Evolutionary conservation across 2,329 filamentous ascomycete species (phyloP).

Genomic region (Chalaropsis thielavioides): DNA sequence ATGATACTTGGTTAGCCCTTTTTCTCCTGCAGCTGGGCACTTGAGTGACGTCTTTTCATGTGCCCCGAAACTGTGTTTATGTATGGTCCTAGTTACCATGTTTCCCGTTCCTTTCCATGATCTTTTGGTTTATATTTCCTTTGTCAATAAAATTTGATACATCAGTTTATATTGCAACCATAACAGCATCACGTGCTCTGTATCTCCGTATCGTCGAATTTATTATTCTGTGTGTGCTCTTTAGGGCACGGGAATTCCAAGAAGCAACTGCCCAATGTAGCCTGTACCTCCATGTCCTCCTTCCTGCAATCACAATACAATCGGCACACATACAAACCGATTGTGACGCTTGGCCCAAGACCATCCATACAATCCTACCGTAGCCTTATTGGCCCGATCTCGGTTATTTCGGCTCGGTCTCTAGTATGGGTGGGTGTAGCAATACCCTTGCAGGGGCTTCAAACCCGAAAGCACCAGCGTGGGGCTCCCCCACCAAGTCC

Average conservation of each 20-base stretch:
- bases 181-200: background rate
- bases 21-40: background rate
- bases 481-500: too few species aligned
- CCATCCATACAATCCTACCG: background rate
- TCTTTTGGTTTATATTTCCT: slow-evolving; percentile 3
- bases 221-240: background rate
- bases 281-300: background rate
- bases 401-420: background rate
- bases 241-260: background rate
- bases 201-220: background rate
- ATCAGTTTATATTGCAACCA: background rate
- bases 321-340: too few species aligned
- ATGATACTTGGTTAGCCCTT: slow-evolving; percentile 2
- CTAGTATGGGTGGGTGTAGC: background rate
- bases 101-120: background rate
- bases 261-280: background rate
- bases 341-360: too few species aligned
- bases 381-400: background rate
- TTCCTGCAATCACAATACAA: background rate
- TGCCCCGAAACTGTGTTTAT: background rate
- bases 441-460: background rate
- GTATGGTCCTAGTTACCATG: background rate
- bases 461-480: too few species aligned
- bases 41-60: slow-evolving; percentile 1
- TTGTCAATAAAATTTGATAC: slow-evolving; percentile 6